Evolutionary conservation across 805 yeast genomes (phyloP).

Genomic region (Yarrowia sp.): DNA sequence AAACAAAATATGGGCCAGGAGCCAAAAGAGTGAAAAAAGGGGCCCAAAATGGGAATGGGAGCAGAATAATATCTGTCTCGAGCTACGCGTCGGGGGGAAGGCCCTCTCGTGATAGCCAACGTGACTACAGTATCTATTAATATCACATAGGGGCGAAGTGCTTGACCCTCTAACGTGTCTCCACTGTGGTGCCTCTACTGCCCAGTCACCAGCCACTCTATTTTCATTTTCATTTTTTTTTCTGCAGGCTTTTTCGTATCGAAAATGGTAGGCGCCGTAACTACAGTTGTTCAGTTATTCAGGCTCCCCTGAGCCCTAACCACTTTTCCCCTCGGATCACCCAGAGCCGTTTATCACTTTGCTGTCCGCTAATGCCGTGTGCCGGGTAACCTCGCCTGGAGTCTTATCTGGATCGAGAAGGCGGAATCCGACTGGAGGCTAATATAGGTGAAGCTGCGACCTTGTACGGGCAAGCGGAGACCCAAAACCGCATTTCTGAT

Average conservation of each 20-base stretch:
- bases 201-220: no score
- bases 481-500: no score
- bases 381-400: conserved; percentile 17
- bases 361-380: conserved; percentile 25
- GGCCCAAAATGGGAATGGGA: conserved; percentile 3
- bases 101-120: no score
- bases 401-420: not conserved
- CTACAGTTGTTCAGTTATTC: not conserved
- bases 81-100: no score
- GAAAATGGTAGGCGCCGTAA: conserved; percentile 10
- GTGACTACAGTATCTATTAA: not conserved
- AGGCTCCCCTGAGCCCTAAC: not conserved
- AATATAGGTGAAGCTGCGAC: not conserved
- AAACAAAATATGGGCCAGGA: conserved; percentile 3
- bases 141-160: no score
- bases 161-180: no score
- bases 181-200: no score
- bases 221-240: no score
- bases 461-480: no score
- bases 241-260: not conserved
- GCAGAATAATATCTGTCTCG: not conserved
- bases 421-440: conserved; percentile 10
- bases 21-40: conserved; percentile 15
- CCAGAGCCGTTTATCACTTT: conserved; percentile 25
- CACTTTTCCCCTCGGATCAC: conserved; percentile 19